These are phyloP conservation scores for Ophiostoma australiae DNA, from an alignment of 2,329 filamentous ascomycete genomes.

Conservation along the genomic window DNA sequence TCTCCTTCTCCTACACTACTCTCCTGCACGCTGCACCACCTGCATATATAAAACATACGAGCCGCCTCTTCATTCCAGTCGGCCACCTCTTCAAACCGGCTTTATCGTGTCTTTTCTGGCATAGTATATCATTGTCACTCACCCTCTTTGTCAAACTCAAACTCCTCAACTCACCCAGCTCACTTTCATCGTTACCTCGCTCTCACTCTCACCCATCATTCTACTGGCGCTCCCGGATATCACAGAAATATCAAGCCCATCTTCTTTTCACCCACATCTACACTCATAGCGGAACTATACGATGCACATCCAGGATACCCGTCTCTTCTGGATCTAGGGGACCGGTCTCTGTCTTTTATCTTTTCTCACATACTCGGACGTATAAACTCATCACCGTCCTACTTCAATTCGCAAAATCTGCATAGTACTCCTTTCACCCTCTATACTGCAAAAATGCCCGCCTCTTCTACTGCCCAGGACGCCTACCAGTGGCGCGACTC, in stretches of 20 bases:
- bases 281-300: background rate
- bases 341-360: background rate
- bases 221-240: background rate
- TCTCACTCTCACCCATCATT: background rate
- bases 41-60: conserved; percentile 10
- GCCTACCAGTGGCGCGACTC: conserved; percentile 38
- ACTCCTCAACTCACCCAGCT: background rate
- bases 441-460: conserved; percentile 33
- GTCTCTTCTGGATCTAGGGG: background rate
- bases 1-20: background rate
- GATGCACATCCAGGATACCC: background rate
- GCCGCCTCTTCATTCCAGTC: conserved; percentile 9
- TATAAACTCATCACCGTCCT: background rate
- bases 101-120: background rate
- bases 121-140: background rate
- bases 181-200: background rate
- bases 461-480: conserved; percentile 28
- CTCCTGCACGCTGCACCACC: background rate
- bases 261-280: background rate
- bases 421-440: background rate
- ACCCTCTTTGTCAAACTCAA: background rate
- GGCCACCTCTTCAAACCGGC: background rate
- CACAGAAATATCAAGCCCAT: background rate
- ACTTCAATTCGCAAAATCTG: background rate
- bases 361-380: background rate